Evolutionary conservation across 805 yeast species (phyloP).

Genomic region (Metschnikowia kunwiensis): DNA sequence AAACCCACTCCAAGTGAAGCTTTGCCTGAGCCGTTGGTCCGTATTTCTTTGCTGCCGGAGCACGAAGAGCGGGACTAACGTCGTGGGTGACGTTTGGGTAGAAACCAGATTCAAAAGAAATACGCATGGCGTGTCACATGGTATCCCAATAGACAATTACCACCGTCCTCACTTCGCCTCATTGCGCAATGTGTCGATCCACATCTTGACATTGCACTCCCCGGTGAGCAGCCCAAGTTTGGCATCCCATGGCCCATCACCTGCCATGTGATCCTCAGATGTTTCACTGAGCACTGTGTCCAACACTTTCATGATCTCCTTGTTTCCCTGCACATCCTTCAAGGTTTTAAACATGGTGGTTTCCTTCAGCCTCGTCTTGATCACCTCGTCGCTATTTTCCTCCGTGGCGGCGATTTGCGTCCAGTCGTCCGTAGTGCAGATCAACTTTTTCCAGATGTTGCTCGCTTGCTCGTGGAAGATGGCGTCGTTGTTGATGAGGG

Average conservation of each 20-base stretch:
- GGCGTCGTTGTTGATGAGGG: constrained; percentile 32
- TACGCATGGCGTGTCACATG: too few relatives aligned
- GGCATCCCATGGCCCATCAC: constrained; percentile 9
- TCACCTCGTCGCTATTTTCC: constrained; percentile 40
- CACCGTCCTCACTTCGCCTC: constrained; percentile 4
- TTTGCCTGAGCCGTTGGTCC: constrained; percentile 62
- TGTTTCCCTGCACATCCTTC: constrained; percentile 11
- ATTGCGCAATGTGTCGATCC: constrained; percentile 22
- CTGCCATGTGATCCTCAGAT: constrained; percentile 3
- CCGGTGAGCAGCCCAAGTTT: constrained; percentile 17
- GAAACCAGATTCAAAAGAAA: not conserved
- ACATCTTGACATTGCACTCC: constrained; percentile 21
- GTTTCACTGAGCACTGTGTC: constrained; percentile 12
- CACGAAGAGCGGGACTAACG: not conserved
- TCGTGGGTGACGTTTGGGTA: not conserved
- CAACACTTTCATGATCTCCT: constrained; percentile 14
- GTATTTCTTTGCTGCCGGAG: constrained; percentile 45
- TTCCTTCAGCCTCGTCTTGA: constrained; percentile 36
- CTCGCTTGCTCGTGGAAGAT: constrained; percentile 21
- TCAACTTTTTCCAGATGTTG: constrained; percentile 57
- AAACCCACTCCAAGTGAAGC: constrained; percentile 47
- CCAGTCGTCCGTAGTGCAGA: constrained; percentile 53
- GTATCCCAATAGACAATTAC: not conserved
- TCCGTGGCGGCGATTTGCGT: constrained; percentile 31
- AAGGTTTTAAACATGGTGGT: constrained; percentile 47